Evolutionary conservation across 306 rosid genomes (phyloP), one percentile per base, ranked within the genome.

Genomic region (Morella rubra): DNA sequence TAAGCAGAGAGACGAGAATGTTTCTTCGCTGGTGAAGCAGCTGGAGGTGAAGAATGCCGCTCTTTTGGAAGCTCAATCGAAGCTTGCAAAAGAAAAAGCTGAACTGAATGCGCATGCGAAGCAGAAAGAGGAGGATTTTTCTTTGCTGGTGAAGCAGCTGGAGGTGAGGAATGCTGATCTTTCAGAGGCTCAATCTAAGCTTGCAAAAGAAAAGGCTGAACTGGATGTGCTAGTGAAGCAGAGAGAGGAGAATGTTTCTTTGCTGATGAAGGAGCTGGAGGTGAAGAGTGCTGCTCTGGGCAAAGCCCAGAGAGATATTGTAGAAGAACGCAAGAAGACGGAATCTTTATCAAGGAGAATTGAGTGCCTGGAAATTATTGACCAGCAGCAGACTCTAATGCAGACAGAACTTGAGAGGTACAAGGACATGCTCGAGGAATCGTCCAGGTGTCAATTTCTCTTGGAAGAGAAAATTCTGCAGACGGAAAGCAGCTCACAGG

Each of bases 391-490:
- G 62, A 76, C 47, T 54, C 45, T 71, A 2, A 73, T 79, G 67
- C 85, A 82, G 80, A 81, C 61, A 75, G 97, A 91, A 66, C 76
- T 90, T 59, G 83, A 84, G 42, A 80, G 77, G 76, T 82, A 78
- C 77, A 87, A 82, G 84, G 83, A 85, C 74, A 82, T 85, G 90
- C 79, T 86, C 54, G 83, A 88, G 83, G 91, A 90, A 79, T 88
- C 90, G 41, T 72, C 84, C 3, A 78, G 19, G 73, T 62, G 80
- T 74, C 89, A 89, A 70, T 67, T 55, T 83, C 50, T 59, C 74
- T 81, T 86, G 61, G 52, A 84, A 64, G 86, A 86, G 32, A 76
- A 80, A 62, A 76, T 82, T 72, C 20, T 49, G 60, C 81, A 83
- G 76, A 74, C 59, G 49, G 85, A 83, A 78, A 56, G 68, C 46